Evolutionary conservation across 306 rosid species (phyloP).

Genomic region (Lablab purpureus): DNA sequence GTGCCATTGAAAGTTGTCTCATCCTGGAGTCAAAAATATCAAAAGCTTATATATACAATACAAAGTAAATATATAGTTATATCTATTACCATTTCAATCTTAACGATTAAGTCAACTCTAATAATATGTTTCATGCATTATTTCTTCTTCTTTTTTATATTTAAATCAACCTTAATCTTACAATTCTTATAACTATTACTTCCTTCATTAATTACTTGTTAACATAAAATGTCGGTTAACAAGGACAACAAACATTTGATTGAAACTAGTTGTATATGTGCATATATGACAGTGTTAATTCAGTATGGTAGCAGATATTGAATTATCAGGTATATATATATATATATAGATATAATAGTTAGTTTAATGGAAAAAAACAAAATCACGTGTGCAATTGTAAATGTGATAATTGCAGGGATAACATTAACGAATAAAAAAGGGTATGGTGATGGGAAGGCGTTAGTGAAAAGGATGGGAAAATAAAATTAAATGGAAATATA

Average conservation of each 20-base stretch:
- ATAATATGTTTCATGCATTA: background rate
- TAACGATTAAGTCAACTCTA: background rate
- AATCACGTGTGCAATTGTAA: constrained; percentile 42
- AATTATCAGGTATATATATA: no score
- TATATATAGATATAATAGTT: no score
- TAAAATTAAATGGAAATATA: background rate
- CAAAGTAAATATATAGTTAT: background rate
- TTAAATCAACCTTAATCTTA: background rate
- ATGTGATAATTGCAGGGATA: constrained; percentile 42
- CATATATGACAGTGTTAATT: background rate
- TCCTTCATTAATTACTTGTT: no score
- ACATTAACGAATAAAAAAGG: constrained; percentile 24
- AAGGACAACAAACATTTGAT: background rate
- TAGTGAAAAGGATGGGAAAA: background rate
- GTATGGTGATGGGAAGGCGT: constrained; percentile 33
- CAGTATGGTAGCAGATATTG: no score
- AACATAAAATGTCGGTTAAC: background rate
- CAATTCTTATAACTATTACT: background rate
- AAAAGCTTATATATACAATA: background rate
- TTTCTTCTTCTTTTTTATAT: background rate
- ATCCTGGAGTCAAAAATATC: background rate
- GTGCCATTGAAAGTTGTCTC: background rate
- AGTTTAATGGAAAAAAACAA: constrained; percentile 7
- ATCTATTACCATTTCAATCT: background rate
- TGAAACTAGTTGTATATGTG: background rate